Percentiles rank a stretch among this genome's conserved stretches.
These are phyloP conservation scores for Cucurbita argyrosperma DNA, from an alignment of 306 rosid genomes.

Conservation along the genomic window DNA sequence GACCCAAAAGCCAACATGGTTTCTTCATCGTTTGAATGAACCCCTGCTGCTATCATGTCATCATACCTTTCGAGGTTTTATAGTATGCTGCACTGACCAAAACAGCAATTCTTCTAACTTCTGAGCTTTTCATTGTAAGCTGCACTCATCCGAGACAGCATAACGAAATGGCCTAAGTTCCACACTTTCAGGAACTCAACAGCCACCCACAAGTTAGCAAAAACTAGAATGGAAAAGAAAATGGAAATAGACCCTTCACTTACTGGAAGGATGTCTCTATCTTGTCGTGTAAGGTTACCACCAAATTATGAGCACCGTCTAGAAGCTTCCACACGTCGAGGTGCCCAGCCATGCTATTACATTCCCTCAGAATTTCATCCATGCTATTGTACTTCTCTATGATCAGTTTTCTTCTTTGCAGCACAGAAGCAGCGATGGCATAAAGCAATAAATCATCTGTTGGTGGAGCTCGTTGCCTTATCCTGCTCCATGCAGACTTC, in stretches of 20 bases:
- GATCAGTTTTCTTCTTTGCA: conserved; percentile 81
- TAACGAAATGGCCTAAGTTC: neutral
- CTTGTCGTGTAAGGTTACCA: conserved; percentile 90
- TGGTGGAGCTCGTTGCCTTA: conserved; percentile 93
- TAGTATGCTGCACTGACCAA: neutral
- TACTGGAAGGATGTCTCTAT: conserved; percentile 25
- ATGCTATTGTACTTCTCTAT: conserved; percentile 93
- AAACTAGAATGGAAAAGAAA: neutral
- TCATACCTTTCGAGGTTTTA: neutral
- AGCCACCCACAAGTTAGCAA: neutral
- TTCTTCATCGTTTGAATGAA: neutral
- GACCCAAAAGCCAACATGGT: neutral
- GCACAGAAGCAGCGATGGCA: conserved; percentile 91
- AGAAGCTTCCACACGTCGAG: conserved; percentile 97
- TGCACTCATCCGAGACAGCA: neutral
- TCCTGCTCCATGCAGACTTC: conserved; percentile 93
- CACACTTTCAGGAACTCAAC: neutral
- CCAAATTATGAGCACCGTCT: conserved; percentile 91
- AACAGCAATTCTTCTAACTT: neutral
- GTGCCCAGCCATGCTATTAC: conserved; percentile 95
- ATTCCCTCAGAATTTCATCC: conserved; percentile 96
- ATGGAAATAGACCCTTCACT: neutral
- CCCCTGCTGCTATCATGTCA: neutral
- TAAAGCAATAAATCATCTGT: conserved; percentile 82
- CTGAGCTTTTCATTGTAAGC: neutral